Conservation (phyloP, 345 rosid species). For the Eucalyptus grandis region DNA sequence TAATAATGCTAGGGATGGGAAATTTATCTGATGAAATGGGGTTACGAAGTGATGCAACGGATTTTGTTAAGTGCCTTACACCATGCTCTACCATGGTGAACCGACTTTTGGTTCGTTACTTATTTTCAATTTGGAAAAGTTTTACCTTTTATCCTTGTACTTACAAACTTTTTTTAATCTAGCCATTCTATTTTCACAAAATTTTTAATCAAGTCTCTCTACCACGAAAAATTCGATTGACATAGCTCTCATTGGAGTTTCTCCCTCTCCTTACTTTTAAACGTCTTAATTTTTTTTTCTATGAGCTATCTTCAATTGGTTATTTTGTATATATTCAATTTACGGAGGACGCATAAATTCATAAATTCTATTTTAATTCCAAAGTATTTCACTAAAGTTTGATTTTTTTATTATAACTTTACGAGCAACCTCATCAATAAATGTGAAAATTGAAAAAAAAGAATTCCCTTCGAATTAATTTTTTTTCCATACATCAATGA, state of each 20-base stretch:
- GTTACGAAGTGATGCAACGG: not conserved
- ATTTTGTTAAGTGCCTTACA: not conserved
- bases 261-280: not conserved
- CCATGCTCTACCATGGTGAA: not conserved
- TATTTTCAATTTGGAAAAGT: not conserved
- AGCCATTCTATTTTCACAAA: not conserved
- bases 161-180: not conserved
- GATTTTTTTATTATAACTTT: not conserved
- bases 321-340: not conserved
- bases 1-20: not conserved
- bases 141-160: not conserved
- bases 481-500: not conserved
- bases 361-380: not conserved
- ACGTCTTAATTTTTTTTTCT: not conserved
- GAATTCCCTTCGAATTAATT: no score
- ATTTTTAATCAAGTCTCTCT: not conserved
- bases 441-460: not conserved
- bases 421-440: not conserved
- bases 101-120: not conserved
- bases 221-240: not conserved
- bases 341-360: not conserved
- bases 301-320: not conserved
- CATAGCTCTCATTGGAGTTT: rapidly evolving
- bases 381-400: not conserved
- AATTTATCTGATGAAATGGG: not conserved